Evolutionary conservation across 306 rosid species (phyloP), one percentile per base, ranked within the genome.

Genomic region (Echinosophora koreensis): DNA sequence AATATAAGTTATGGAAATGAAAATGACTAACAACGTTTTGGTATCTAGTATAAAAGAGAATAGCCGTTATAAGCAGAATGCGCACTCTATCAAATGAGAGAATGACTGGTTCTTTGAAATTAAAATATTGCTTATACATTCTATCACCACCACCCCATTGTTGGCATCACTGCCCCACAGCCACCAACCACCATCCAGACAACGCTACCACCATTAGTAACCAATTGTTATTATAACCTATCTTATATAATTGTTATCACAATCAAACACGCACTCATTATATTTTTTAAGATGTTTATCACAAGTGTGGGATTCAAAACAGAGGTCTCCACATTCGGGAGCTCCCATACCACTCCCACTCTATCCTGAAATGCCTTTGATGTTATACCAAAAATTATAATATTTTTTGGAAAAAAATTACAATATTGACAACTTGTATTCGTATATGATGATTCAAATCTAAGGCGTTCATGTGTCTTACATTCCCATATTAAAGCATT

Each of bases 1-100:
- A 50, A 37, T 14, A 49, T 5, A 46, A 27, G 27, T 44, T 46
- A 22, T 18, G 30, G 2, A 14, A 65, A 41, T 17, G 34, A 71
- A 71, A 71, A 71, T 18, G 9, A 72, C 30, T 22, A 14, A 28
- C 41, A 16, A n/a, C 15, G 49, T 51, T 70, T 52, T 35, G 50
- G 62, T 51, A 34, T 51, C 32, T 51, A 41, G 5, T 51, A 35
- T 11, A 52, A 60, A 73, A 73, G 44, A 73, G 22, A 35, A 13
- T 5, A 13, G 72, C 9, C 46, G 8, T 38, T 69, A 11, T 50
- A 2, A 3, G 8, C 34, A 51, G 62, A 12, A 52, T 70, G 72
- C 30, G 16, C 50, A 18, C 8, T 35, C 34, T 37, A 75, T 63
- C 60, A 46, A 74, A 28, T 30, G 35, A 46, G 10, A 32, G 1